Conservation (phyloP, 2,329 filamentous ascomycete genomes). For the Chalara sp. region DNA sequence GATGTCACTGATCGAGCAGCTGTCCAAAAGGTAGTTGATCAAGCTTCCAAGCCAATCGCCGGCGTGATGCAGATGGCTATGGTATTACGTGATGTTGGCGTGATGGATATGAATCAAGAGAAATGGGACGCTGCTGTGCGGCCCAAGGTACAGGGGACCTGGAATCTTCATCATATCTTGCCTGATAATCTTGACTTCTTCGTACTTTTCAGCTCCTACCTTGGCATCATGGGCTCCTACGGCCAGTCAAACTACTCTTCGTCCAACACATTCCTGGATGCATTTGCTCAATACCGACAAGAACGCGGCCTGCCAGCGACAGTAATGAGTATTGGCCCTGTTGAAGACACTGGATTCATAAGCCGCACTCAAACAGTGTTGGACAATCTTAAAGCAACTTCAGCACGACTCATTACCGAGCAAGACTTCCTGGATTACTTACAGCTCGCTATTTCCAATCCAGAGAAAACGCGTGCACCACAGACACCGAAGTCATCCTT, state of each 20-base stretch:
- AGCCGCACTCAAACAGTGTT: neutral
- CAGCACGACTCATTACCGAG: neutral
- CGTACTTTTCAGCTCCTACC: conserved; percentile 27
- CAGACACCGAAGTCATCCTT: neutral
- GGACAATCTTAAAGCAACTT: neutral
- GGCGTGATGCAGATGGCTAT: conserved; percentile 12
- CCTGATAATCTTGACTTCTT: conserved; percentile 5
- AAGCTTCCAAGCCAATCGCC: conserved; percentile 1
- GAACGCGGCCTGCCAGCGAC: neutral
- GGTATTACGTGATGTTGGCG: conserved; percentile 11
- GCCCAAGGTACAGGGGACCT: conserved; percentile 14
- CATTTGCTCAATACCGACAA: neutral
- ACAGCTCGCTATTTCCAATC: neutral
- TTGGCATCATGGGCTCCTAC: conserved; percentile 12
- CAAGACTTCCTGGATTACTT: neutral
- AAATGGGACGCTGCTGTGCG: conserved; percentile 5
- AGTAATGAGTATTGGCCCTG: neutral
- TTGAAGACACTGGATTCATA: conserved; percentile 10
- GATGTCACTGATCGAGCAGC: neutral
- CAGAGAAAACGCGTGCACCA: neutral
- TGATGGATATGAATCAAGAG: conserved; percentile 11
- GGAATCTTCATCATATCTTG: conserved; percentile 1
- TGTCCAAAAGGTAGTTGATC: neutral
- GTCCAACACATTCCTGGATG: conserved; percentile 23
- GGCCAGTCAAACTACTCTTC: conserved; percentile 11